These are phyloP conservation scores for Clavispora carvajalis DNA, from an alignment of 805 yeast species.

Conservation along the genomic window DNA sequence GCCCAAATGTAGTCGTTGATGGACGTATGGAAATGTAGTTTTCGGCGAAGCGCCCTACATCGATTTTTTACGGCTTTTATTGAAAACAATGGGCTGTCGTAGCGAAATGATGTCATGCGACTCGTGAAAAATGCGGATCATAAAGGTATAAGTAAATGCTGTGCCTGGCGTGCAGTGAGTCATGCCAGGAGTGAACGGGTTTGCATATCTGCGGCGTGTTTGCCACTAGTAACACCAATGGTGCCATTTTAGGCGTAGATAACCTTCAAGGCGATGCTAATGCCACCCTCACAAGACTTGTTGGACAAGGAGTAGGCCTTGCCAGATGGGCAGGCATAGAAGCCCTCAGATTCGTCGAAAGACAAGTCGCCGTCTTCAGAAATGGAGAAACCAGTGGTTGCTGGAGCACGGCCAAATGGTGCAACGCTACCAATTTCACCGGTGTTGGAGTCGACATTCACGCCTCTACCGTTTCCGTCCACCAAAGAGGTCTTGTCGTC, in stretches of 20 bases:
- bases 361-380: constrained; percentile 30
- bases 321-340: constrained; percentile 34
- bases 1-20: too few species aligned
- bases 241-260: constrained; percentile 8
- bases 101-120: too few species aligned
- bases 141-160: too few species aligned
- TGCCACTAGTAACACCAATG: too few species aligned
- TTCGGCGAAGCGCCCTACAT: too few species aligned
- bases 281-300: constrained; percentile 26
- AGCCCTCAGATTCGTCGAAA: constrained; percentile 28
- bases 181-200: too few species aligned
- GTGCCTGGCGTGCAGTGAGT: too few species aligned
- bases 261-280: constrained; percentile 21
- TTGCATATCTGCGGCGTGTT: background rate
- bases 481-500: constrained; percentile 21
- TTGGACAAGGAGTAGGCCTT: constrained; percentile 21
- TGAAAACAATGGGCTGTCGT: too few species aligned
- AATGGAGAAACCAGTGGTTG: constrained; percentile 38
- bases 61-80: too few species aligned
- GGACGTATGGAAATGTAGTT: too few species aligned
- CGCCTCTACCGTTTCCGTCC: constrained; percentile 27
- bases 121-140: too few species aligned
- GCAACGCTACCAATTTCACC: constrained; percentile 31
- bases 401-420: constrained; percentile 27
- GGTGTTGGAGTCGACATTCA: constrained; percentile 22